phyloP scores from a whole-genome alignment of 495 filamentous ascomycete species.

The Collariella sp. region DNA sequence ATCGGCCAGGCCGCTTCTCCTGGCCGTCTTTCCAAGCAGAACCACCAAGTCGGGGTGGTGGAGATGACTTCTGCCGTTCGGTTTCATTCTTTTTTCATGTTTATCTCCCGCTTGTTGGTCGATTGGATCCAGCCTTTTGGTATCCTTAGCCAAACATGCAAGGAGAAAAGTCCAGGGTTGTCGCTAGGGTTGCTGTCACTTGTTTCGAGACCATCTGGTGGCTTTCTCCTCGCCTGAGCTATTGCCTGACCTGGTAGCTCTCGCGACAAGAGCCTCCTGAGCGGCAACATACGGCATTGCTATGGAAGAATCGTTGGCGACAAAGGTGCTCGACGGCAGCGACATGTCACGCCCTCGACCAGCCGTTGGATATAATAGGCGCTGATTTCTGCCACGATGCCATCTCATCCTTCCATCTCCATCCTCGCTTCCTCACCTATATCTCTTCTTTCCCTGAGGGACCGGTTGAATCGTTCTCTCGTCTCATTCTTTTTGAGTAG shows the following conservation, averaged over 20 bases:
- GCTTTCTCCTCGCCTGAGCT: background rate
- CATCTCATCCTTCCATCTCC: background rate
- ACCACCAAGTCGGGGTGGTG: background rate
- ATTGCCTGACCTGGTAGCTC: background rate
- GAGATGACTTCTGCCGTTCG: background rate
- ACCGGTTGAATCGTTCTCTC: conserved; percentile 6
- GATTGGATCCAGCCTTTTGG: background rate
- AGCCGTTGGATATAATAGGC: too few relatives aligned
- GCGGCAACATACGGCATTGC: too few relatives aligned
- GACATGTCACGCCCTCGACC: too few relatives aligned
- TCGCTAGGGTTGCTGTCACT: background rate
- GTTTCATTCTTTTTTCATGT: background rate
- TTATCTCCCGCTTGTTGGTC: background rate
- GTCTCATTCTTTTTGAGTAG: background rate
- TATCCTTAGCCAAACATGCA: background rate
- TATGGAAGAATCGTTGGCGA: too few relatives aligned
- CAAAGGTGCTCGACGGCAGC: too few relatives aligned
- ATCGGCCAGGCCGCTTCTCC: background rate
- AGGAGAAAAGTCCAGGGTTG: background rate
- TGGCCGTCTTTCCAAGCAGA: background rate
- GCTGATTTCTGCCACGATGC: too few relatives aligned
- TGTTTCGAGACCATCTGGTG: background rate
- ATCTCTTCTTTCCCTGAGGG: background rate
- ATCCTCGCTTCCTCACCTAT: background rate
- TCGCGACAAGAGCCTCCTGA: too few relatives aligned